Evolutionary conservation across 2,329 filamentous ascomycete species (phyloP).

Genomic region (Arthroderma sp.): DNA sequence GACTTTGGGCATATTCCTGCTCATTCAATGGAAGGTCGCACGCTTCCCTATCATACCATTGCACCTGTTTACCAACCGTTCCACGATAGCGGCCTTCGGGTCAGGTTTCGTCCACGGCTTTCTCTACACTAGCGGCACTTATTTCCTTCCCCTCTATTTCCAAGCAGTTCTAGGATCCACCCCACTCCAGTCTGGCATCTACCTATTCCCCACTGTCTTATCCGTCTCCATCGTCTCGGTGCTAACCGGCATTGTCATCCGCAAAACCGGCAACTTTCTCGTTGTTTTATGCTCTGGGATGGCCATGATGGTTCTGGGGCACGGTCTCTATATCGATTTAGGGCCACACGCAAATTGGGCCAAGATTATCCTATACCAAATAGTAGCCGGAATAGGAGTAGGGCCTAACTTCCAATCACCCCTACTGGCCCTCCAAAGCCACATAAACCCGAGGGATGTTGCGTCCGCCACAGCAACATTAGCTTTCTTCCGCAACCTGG

Average conservation of each 20-base stretch:
- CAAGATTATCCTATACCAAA: constrained; percentile 40
- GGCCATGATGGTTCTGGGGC: constrained; percentile 38
- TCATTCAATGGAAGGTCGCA: constrained; percentile 57
- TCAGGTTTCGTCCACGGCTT: constrained; percentile 62
- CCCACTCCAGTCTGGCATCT: constrained; percentile 60
- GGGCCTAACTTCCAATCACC: constrained; percentile 52
- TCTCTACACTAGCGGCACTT: constrained; percentile 63
- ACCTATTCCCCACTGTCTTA: constrained; percentile 58
- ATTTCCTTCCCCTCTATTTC: constrained; percentile 77
- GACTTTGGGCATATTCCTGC: constrained; percentile 50
- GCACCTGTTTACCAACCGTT: constrained; percentile 52
- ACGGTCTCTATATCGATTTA: constrained; percentile 50
- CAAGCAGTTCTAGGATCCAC: constrained; percentile 57
- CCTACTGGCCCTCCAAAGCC: constrained; percentile 50
- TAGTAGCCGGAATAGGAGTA: constrained; percentile 45
- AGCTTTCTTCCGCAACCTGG: constrained; percentile 45
- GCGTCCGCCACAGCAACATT: constrained; percentile 51
- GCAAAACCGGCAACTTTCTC: constrained; percentile 56
- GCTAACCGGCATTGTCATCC: constrained; percentile 52
- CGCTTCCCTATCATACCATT: constrained; percentile 64
- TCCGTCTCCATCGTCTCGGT: constrained; percentile 40
- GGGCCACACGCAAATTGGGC: constrained; percentile 39
- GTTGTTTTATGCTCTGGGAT: constrained; percentile 35
- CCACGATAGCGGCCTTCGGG: constrained; percentile 52
- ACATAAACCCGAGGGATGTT: constrained; percentile 47